phyloP scores from a whole-genome alignment of 2,329 filamentous ascomycete species.

The Diaporthe citrichinensis region DNA sequence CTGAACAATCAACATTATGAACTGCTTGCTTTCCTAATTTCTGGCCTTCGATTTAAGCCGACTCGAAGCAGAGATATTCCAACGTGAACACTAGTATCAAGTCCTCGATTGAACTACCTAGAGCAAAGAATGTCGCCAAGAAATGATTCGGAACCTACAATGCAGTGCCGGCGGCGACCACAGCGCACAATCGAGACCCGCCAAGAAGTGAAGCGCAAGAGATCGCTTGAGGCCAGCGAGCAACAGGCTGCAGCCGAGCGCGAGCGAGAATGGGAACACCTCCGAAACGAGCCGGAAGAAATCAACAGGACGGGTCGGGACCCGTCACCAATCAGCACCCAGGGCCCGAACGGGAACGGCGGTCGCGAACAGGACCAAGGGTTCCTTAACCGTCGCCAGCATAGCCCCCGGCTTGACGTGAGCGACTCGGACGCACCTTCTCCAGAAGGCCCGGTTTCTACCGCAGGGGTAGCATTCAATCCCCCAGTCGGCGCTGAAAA shows the following conservation, averaged over 20 bases:
- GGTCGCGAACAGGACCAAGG: background rate
- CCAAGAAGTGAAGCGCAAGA: background rate
- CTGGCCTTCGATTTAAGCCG: too few relatives aligned
- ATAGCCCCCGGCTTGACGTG: background rate
- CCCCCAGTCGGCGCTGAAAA: background rate
- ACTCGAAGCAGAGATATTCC: background rate
- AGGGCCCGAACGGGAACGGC: background rate
- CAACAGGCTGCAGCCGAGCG: background rate
- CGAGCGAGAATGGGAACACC: background rate
- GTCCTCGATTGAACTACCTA: background rate
- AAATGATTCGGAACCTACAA: background rate
- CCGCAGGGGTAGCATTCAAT: background rate
- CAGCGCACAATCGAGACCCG: too few relatives aligned
- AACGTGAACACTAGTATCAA: background rate
- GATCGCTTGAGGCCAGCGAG: background rate
- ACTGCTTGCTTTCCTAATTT: background rate
- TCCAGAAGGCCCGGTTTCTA: background rate
- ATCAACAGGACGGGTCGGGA: background rate
- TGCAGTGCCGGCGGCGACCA: background rate
- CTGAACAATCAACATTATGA: background rate
- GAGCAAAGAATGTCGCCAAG: background rate
- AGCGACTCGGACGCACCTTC: background rate
- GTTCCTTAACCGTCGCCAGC: background rate
- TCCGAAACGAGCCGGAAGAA: background rate
- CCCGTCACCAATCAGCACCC: background rate